A percentile compares a stretch with the other conserved stretches of the same genome.
Conservation (phyloP, 805 yeast species). For the Candida ponderosae region DNA sequence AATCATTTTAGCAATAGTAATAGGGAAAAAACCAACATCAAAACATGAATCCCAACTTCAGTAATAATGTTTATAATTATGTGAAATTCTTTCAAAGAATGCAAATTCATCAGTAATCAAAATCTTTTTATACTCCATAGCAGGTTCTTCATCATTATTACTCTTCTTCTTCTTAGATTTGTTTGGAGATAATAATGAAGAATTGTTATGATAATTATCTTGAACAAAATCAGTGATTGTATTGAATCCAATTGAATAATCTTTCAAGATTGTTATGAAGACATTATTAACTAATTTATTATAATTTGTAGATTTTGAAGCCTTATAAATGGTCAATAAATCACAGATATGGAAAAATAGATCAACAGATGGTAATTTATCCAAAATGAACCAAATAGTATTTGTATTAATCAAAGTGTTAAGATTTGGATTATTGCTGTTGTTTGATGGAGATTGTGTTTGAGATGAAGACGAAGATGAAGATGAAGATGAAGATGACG, state of each 20-base stretch:
- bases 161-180: background rate
- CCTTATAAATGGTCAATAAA: slow-evolving; percentile 9
- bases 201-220: too few relatives aligned
- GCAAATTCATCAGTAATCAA: slow-evolving; percentile 10
- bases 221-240: slow-evolving; percentile 20
- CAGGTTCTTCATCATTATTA: slow-evolving; percentile 1
- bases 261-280: slow-evolving; percentile 31
- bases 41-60: too few relatives aligned
- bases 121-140: slow-evolving; percentile 1
- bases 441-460: too few relatives aligned
- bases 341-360: slow-evolving; percentile 13
- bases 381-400: slow-evolving; percentile 3
- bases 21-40: too few relatives aligned
- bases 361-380: slow-evolving; percentile 5
- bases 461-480: too few relatives aligned
- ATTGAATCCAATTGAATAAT: slow-evolving; percentile 44
- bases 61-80: slow-evolving; percentile 7
- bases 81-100: slow-evolving; percentile 13
- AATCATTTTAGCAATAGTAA: too few relatives aligned
- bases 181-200: too few relatives aligned
- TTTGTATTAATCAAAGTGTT: slow-evolving; percentile 3
- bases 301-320: slow-evolving; percentile 5
- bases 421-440: slow-evolving; percentile 6
- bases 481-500: too few relatives aligned
- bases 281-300: slow-evolving; percentile 34